phyloP scores from a whole-genome alignment of 768 basidiomycete genomes.

The Leccinum olivaceopallidum region DNA sequence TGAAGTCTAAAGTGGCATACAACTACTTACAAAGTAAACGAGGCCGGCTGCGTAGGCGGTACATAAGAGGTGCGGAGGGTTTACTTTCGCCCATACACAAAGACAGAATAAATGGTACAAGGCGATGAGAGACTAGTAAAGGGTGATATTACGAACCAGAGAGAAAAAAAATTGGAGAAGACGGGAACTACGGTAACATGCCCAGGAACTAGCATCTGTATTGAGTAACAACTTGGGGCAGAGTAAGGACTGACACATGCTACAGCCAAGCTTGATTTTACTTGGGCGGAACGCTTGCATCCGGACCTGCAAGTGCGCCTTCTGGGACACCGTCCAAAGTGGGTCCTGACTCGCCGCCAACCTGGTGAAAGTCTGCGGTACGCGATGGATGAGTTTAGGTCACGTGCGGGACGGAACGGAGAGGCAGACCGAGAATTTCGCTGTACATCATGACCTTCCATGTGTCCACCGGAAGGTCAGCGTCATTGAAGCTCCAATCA shows the following conservation, averaged over 20 bases:
- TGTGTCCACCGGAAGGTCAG: conserved; percentile 95
- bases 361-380: conserved; percentile 75
- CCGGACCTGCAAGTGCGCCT: conserved; percentile 71
- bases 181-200: conserved; percentile 18
- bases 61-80: conserved; percentile 11
- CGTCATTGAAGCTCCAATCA: conserved; percentile 99
- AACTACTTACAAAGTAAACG: not conserved
- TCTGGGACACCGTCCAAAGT: conserved; percentile 43
- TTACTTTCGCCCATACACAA: conserved; percentile 9
- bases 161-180: conserved; percentile 2
- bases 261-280: conserved; percentile 7
- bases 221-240: too few relatives aligned
- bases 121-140: conserved; percentile 1
- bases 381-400: not conserved
- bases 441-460: conserved; percentile 99
- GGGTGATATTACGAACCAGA: conserved; percentile 17
- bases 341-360: conserved; percentile 49
- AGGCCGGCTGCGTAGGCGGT: conserved; percentile 14
- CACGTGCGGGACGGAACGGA: not conserved
- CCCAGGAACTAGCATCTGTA: conserved; percentile 9
- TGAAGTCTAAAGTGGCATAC: not conserved
- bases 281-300: conserved; percentile 29
- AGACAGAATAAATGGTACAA: conserved; percentile 11
- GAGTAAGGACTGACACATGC: conserved; percentile 15
- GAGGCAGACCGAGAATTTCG: conserved; percentile 83